Evolutionary conservation across 768 basidiomycete genomes (phyloP), one percentile per base, ranked within the genome.

Genomic region (Filobasidium wieringae): DNA sequence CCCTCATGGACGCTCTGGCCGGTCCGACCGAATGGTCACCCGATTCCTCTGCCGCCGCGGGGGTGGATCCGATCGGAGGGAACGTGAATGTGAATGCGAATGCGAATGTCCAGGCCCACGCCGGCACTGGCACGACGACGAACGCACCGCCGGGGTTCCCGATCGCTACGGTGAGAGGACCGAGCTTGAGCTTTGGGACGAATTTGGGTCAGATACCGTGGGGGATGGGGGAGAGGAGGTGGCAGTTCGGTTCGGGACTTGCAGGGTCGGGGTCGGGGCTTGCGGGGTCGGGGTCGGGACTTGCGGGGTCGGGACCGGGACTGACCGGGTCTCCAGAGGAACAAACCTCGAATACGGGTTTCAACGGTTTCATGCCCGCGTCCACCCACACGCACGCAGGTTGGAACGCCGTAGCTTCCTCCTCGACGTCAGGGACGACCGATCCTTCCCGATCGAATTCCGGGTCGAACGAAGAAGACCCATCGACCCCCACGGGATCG

Each of bases 401-500:
- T n/a, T n/a, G n/a, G n/a, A n/a, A n/a, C n/a, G n/a, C n/a, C n/a
- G n/a, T n/a, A n/a, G n/a, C n/a, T n/a, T n/a, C n/a, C n/a, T n/a
- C n/a, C n/a, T n/a, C n/a, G n/a, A n/a, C n/a, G n/a, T n/a, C n/a
- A n/a, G n/a, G n/a, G n/a, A n/a, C n/a, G n/a, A n/a, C n/a, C n/a
- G n/a, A n/a, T n/a, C n/a, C n/a, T n/a, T 4, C 37, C 5, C 37
- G 37, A 4, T 40, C 37, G 11, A 40, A 11, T 22, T 9, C 32
- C 32, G 9, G 27, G 29, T 55, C 36, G 37, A 71, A 66, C 45
- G n/a, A n/a, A n/a, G n/a, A n/a, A n/a, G n/a, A n/a, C n/a, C n/a
- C n/a, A n/a, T n/a, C n/a, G n/a, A n/a, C n/a, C n/a, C n/a, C n/a
- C n/a, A n/a, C n/a, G n/a, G n/a, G n/a, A n/a, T 64, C 63, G 15